Evolutionary conservation across 106 monocot species (phyloP), one percentile per base, ranked within the genome.

Genomic region (Vanilla planifolia): DNA sequence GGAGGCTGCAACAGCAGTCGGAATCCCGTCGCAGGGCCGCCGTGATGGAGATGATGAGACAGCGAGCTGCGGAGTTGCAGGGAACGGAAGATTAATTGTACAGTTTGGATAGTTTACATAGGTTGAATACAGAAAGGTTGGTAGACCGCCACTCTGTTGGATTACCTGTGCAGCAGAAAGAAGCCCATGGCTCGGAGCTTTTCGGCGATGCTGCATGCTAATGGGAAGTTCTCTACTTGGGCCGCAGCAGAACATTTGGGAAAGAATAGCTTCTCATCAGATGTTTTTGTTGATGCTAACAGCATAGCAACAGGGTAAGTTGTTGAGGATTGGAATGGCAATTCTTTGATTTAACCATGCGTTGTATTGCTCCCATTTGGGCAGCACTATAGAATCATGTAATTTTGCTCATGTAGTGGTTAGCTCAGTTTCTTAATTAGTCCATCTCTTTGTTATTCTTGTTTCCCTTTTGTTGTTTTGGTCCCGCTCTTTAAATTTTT

Each of bases 1-100:
- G 65, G 63, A 81, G 89, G 72, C 61, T 71, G 67, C 89, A 90
- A 66, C 89, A 85, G 67, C 89, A 90, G 61, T 85, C 89, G 35
- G 89, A 90, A 52, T 90, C 89, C 14, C 58, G 89, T 17, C 78
- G 89, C 22, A 81, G 89, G 73, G 89, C 89, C 47, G 89, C 89
- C 21, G 89, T 90, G 32, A 90, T 77, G 71, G 89, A 90, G 61
- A 90, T 90, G 89, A 90, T 90, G 89, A 81, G 89, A 60, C 85
- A 85, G 62, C 74, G 89, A 48, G 72, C 81, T 16, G 85, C 85
- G 2, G 89, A 90, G 85, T 82, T 55, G 81, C 85, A 21, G 81
- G 73, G 30, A 69, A 63, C 62, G 46, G 72, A 66, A 26, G 71
- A 44, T 65, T 43, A 61, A 61, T n/a, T 61, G 42, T 61, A 57